Conservation (phyloP, 306 rosid species). For the Prunus dulcis region DNA sequence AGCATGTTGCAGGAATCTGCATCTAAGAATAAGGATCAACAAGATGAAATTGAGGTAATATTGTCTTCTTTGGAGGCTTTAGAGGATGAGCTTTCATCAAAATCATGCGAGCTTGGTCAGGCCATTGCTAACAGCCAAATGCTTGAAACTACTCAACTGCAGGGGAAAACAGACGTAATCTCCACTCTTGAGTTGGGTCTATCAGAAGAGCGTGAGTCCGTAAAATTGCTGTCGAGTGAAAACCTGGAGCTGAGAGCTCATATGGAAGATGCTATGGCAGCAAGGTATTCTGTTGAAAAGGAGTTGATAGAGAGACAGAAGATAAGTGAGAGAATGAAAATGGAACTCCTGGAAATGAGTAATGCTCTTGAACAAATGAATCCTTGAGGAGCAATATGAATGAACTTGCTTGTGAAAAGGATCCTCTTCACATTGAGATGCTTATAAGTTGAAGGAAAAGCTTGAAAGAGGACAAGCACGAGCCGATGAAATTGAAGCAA, state of each 20-base stretch:
- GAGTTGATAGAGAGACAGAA: conserved; percentile 55
- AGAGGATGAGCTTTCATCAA: conserved; percentile 60
- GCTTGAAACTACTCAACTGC: conserved; percentile 64
- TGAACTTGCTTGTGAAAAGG: conserved; percentile 59
- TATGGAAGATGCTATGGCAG: conserved; percentile 48
- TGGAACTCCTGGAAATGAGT: conserved; percentile 65
- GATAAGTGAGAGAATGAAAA: conserved; percentile 56
- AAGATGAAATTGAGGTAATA: conserved; percentile 66
- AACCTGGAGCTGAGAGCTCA: conserved; percentile 41
- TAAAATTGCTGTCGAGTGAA: conserved; percentile 41
- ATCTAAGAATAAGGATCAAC: conserved; percentile 68
- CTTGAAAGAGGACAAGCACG: conserved; percentile 60
- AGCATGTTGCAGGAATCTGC: conserved; percentile 97
- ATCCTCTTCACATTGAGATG: conserved; percentile 56
- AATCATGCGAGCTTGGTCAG: conserved; percentile 63
- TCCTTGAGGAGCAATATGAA: conserved; percentile 41
- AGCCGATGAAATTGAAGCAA: conserved; percentile 59
- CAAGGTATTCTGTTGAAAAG: conserved; percentile 44
- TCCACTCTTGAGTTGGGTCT: conserved; percentile 54
- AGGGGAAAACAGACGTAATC: conserved; percentile 47
- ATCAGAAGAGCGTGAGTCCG: conserved; percentile 39
- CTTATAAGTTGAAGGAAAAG: conserved; percentile 43
- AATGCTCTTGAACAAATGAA: conserved; percentile 45
- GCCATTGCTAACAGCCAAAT: conserved; percentile 41
- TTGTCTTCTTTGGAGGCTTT: conserved; percentile 51